Evolutionary conservation across 2,329 filamentous ascomycete genomes (phyloP).

Genomic region (Nigrospora sphaerica): DNA sequence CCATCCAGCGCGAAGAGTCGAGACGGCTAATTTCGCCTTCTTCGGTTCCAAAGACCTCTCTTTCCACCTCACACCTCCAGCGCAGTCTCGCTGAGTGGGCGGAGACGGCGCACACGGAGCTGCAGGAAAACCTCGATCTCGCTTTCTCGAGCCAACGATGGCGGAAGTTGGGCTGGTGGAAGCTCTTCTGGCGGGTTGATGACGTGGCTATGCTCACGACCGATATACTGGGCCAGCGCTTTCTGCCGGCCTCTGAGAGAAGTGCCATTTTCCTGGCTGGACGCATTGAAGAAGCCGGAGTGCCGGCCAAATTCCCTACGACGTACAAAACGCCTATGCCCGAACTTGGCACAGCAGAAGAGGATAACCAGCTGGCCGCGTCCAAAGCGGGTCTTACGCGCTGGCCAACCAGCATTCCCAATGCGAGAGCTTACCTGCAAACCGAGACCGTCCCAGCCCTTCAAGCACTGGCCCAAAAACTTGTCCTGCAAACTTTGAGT

Average conservation of each 20-base stretch:
- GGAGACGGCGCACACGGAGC: conserved; percentile 71
- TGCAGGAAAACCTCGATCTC: conserved; percentile 70
- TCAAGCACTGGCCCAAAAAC: conserved; percentile 64
- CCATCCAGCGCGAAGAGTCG: conserved; percentile 43
- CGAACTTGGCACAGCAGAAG: conserved; percentile 7
- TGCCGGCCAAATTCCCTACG: conserved; percentile 8
- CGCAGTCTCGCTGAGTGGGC: conserved; percentile 64
- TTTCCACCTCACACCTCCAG: conserved; percentile 43
- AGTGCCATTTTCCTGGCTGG: conserved; percentile 79
- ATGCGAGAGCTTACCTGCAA: conserved; percentile 60
- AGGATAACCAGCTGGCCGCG: not conserved
- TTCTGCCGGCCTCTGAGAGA: conserved; percentile 72
- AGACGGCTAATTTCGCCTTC: conserved; percentile 15
- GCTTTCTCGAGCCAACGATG: conserved; percentile 73
- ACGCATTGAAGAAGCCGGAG: conserved; percentile 50
- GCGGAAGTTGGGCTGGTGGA: conserved; percentile 85
- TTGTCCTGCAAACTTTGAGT: conserved; percentile 68
- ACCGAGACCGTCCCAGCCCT: conserved; percentile 62
- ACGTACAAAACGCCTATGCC: not conserved
- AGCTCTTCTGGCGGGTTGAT: conserved; percentile 89
- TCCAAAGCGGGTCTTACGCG: conserved; percentile 22
- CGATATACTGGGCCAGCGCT: conserved; percentile 69
- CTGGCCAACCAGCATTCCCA: conserved; percentile 71
- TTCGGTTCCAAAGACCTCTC: no score
- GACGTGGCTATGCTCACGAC: conserved; percentile 79